Evolutionary conservation across 345 rosid species (phyloP), one percentile per base, ranked within the genome.

Genomic region (Barbarea vulgaris): DNA sequence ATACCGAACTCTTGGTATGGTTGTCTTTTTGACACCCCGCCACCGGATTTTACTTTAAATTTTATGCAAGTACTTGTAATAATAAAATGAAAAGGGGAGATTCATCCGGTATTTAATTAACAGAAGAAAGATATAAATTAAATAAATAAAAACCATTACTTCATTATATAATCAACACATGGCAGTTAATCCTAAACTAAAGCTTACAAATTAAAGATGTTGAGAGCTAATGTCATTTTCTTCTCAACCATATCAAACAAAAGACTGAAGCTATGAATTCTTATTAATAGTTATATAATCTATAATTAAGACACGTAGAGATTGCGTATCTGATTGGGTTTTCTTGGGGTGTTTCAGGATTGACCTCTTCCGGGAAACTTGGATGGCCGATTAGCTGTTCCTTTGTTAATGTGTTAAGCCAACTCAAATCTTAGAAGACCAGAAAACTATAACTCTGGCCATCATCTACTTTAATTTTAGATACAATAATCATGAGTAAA

Each of bases 1-100:
- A 77, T 64, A 69, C 72, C 67, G 0, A 76, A 76, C 65, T 52
- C 64, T 69, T 44, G 50, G 6, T 52, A 61, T 33, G 75, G 80
- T 62, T 76, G 80, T 69, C 75, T 44, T 25, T 61, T 62, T 69
- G 64, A 62, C 70, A 76, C 7, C 2, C 9, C 44, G 31, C 80
- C 15, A 64, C 60, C 52, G 36, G 21, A 70, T 62, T 62, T 64
- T 71, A 33, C 17, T 27, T 53, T 10, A 14, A 47, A 30, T 30
- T 57, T 54, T 44, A 17, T 67, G 67, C 25, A 76, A 61, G 50
- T 31, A 12, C n/a, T 22, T 73, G 57, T 64, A 34, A 44, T 62
- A 63, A 69, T 69, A 62, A 60, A 53, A 53, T 24, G 11, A 33
- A 61, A 76, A n/a, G 22, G 41, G 4, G 27, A 47, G 13, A 22